Evolutionary conservation across 257 asterid species (phyloP).

Genomic region (Prunella vulgaris): DNA sequence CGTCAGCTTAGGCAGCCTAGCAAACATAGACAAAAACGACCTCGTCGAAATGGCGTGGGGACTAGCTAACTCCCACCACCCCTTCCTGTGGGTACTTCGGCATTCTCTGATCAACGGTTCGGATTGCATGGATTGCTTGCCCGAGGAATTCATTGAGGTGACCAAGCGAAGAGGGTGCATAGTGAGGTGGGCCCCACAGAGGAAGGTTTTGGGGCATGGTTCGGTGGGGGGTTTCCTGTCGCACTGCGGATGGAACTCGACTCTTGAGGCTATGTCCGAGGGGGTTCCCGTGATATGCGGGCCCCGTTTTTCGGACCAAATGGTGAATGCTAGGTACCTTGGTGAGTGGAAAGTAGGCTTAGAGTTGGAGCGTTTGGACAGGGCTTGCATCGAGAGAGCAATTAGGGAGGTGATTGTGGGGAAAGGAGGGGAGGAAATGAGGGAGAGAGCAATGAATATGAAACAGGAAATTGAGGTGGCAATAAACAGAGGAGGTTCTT

Average conservation of each 20-base stretch:
- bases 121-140: conserved; percentile 16
- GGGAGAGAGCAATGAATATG: not conserved
- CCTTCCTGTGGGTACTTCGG: conserved; percentile 47
- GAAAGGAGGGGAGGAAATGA: not conserved
- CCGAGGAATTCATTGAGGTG: conserved; percentile 4
- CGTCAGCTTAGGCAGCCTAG: conserved; percentile 46
- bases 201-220: conserved; percentile 35
- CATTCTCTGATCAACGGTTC: conserved; percentile 21
- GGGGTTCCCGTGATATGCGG: conserved; percentile 42
- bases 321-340: conserved; percentile 28
- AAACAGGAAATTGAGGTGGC: not conserved
- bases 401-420: conserved; percentile 7
- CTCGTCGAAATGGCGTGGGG: conserved; percentile 39
- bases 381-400: conserved; percentile 23
- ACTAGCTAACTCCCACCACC: conserved; percentile 37
- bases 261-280: conserved; percentile 33
- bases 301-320: conserved; percentile 35
- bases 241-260: conserved; percentile 60
- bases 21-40: conserved; percentile 24
- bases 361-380: conserved; percentile 24
- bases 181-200: conserved; percentile 52
- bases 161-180: conserved; percentile 15
- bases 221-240: conserved; percentile 39
- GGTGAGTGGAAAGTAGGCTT: conserved; percentile 38
- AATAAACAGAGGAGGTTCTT: not conserved